Evolutionary conservation across 345 rosid species (phyloP).

Genomic region (Eucalyptus pumila): DNA sequence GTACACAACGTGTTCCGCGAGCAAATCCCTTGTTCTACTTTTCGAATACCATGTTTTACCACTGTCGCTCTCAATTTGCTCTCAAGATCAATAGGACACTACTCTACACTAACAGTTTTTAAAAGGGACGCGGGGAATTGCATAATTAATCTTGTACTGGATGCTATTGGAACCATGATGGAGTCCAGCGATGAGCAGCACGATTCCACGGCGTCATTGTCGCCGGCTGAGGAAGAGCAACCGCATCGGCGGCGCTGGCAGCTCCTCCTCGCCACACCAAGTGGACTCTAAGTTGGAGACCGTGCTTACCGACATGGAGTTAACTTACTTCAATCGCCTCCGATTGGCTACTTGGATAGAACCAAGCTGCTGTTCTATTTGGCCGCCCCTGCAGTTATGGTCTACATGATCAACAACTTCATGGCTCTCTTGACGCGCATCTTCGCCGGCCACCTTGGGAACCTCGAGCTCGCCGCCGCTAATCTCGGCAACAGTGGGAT

Average conservation of each 20-base stretch:
- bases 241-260: too few relatives aligned
- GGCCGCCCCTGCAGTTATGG: constrained; percentile 14
- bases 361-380: neutral
- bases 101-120: neutral
- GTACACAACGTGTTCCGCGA: too few relatives aligned
- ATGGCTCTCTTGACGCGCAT: constrained; percentile 10
- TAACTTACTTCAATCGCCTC: neutral
- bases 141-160: neutral
- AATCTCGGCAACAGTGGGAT: constrained; percentile 16
- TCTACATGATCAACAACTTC: constrained; percentile 10
- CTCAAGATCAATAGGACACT: neutral
- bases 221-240: neutral
- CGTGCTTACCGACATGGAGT: neutral
- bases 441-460: constrained; percentile 18
- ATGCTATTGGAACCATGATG: neutral
- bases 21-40: too few relatives aligned
- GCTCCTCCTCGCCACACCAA: neutral
- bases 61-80: neutral
- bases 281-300: neutral
- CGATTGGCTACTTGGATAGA: constrained; percentile 11
- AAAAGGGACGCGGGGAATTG: neutral
- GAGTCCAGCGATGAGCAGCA: neutral
- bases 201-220: neutral
- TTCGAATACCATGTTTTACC: neutral
- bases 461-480: constrained; percentile 19